A percentile compares a stretch with the other conserved stretches of the same genome.
Conservation (phyloP, 306 rosid genomes). For the Pachyrhizus erosus region DNA sequence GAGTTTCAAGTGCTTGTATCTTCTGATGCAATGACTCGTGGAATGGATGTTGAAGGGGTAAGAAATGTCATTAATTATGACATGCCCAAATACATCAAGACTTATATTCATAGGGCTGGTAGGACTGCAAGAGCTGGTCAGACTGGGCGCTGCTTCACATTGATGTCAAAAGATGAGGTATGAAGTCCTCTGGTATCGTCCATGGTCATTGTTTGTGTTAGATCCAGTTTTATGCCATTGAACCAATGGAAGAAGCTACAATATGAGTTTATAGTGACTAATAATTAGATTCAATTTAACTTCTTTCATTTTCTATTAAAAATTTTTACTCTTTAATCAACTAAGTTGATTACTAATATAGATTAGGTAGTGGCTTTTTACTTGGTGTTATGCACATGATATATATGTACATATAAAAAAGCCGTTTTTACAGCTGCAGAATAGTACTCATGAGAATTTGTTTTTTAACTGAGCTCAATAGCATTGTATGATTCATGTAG, state of each 20-base stretch:
- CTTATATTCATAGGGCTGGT: constrained; percentile 92
- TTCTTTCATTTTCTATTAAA: neutral
- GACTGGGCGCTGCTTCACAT: constrained; percentile 85
- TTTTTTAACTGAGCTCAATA: neutral
- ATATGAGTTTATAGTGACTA: neutral
- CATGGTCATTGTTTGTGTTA: constrained; percentile 31
- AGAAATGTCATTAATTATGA: constrained; percentile 85
- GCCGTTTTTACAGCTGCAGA: neutral
- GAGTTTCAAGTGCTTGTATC: constrained; percentile 87
- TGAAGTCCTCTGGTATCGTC: constrained; percentile 25
- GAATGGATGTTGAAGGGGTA: constrained; percentile 96
- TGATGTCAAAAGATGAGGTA: constrained; percentile 82
- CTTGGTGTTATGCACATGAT: neutral
- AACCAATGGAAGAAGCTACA: constrained; percentile 2
- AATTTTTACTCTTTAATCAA: constrained; percentile 10
- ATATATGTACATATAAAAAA: too few species aligned
- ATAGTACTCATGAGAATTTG: neutral
- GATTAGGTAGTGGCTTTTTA: neutral
- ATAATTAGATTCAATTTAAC: neutral
- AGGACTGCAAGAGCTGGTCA: constrained; percentile 98
- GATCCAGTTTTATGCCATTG: constrained; percentile 13
- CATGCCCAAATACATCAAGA: constrained; percentile 78
- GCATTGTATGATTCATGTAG: neutral
- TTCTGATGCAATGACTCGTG: constrained; percentile 98
- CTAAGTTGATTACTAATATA: constrained; percentile 14